These are phyloP conservation scores for Cardamine chenopodiifolia DNA, from an alignment of 345 rosid genomes.

Conservation along the genomic window DNA sequence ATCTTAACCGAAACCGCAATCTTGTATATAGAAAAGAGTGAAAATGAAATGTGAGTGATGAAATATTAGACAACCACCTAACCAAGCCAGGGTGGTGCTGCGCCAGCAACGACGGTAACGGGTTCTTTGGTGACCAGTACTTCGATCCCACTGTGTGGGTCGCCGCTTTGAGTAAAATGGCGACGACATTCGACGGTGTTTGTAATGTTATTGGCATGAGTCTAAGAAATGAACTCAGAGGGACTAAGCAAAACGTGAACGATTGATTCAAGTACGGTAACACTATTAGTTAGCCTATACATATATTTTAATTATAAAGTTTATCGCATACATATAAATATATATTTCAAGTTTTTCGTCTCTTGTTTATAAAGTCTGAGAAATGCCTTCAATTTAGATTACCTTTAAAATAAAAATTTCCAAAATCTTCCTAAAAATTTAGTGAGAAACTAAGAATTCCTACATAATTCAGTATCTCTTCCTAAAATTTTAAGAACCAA, in stretches of 20 bases:
- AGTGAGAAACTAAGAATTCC: too few relatives aligned
- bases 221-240: constrained; percentile 93
- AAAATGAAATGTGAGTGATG: constrained; percentile 64
- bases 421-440: too few relatives aligned
- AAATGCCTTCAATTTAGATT: too few relatives aligned
- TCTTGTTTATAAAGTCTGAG: neutral
- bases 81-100: constrained; percentile 98
- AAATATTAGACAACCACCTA: constrained; percentile 90
- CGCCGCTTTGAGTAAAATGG: constrained; percentile 67
- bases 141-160: constrained; percentile 79
- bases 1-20: constrained; percentile 2
- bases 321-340: neutral
- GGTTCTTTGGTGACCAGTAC: constrained; percentile 90
- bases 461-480: too few relatives aligned
- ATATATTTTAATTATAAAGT: neutral
- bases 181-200: constrained; percentile 62
- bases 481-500: too few relatives aligned
- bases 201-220: constrained; percentile 86
- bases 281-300: neutral
- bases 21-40: neutral
- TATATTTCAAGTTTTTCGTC: neutral
- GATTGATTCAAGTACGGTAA: constrained; percentile 84
- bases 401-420: too few relatives aligned
- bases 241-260: constrained; percentile 67
- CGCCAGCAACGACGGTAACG: constrained; percentile 69